These are phyloP conservation scores for Sporothrix globosa DNA, from an alignment of 2,329 filamentous ascomycete species.

Conservation along the genomic window DNA sequence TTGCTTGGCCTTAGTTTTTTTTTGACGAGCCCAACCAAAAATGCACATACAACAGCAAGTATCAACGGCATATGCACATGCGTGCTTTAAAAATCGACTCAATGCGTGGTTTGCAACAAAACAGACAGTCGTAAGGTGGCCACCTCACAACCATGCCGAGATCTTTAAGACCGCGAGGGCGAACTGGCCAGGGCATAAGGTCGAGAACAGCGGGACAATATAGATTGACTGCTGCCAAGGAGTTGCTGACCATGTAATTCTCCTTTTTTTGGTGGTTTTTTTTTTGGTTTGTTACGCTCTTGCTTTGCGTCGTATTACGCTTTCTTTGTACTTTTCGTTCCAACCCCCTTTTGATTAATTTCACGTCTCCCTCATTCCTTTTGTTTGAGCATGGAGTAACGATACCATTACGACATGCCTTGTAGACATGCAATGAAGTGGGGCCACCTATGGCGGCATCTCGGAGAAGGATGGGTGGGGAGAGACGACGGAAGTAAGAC, in stretches of 20 bases:
- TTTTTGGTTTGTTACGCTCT: too few relatives aligned
- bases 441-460: too few relatives aligned
- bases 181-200: neutral
- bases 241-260: too few relatives aligned
- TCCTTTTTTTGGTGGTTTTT: too few relatives aligned
- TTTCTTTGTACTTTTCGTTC: neutral
- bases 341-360: too few relatives aligned
- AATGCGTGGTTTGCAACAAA: neutral
- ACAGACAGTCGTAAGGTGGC: neutral
- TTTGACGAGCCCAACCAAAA: neutral
- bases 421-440: too few relatives aligned
- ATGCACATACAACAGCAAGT: neutral
- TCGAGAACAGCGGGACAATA: neutral
- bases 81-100: neutral
- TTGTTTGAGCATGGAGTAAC: neutral
- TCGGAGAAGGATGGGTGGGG: too few relatives aligned
- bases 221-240: neutral
- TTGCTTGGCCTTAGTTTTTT: too few relatives aligned
- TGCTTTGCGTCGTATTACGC: neutral
- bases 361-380: neutral
- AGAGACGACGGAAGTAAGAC: too few relatives aligned
- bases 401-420: too few relatives aligned
- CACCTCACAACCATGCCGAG: neutral
- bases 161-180: neutral
- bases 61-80: neutral